Evolutionary conservation across 495 filamentous ascomycete species (phyloP).

Genomic region (Gamarada debralockiae): DNA sequence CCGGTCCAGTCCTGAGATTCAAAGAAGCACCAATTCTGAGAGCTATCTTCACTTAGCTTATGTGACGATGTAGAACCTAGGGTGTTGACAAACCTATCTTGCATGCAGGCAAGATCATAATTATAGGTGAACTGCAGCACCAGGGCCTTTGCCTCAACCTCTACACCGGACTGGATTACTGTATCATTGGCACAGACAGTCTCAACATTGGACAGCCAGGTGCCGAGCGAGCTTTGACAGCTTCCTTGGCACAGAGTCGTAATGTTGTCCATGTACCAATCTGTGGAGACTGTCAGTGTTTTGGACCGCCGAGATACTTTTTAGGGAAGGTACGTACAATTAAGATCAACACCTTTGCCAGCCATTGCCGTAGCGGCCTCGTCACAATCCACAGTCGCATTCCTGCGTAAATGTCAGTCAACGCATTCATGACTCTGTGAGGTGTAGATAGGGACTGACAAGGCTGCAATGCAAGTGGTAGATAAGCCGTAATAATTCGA

Average conservation of each 20-base stretch:
- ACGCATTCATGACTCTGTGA: no score
- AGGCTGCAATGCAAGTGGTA: no score
- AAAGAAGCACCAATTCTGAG: slow-evolving; percentile 4
- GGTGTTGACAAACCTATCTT: no score
- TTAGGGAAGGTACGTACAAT: not conserved
- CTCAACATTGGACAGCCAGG: slow-evolving; percentile 2
- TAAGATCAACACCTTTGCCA: not conserved
- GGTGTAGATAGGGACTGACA: no score
- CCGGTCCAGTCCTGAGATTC: slow-evolving; percentile 7
- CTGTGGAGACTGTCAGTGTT: not conserved
- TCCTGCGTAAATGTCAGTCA: no score
- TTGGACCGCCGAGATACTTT: no score
- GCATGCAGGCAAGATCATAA: slow-evolving; percentile 4
- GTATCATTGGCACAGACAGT: not conserved
- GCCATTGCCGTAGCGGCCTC: no score
- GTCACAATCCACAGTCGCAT: no score
- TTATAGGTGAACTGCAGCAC: not conserved
- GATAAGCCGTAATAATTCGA: no score
- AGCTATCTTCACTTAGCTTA: no score
- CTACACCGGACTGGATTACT: not conserved
- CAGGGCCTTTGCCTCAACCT: not conserved
- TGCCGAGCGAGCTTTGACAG: not conserved
- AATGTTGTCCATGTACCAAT: slow-evolving; percentile 6
- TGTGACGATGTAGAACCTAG: no score
- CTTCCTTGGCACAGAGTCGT: slow-evolving; percentile 2